Evolutionary conservation across 257 asterid genomes (phyloP), one percentile per base, ranked within the genome.

Genomic region (Solanum chiquidenum): DNA sequence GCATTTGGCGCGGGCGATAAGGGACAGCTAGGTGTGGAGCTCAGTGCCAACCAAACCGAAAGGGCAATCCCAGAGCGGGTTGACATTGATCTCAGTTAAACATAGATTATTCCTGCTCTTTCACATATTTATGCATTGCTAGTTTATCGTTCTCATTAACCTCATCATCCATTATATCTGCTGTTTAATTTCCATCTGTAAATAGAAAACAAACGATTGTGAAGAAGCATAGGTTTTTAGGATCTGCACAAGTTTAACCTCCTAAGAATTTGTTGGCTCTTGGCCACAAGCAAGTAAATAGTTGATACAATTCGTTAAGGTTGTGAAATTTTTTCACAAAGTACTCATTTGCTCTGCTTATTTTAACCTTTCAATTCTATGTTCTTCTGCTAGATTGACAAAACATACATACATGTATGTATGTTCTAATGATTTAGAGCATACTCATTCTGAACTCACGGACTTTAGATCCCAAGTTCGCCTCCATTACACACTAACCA

Each of bases 1-100:
- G 98, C 99, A 7, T 98, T 98, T 77, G 99, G 99, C 12, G 94
- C 99, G 2, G 99, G 99, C 38, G 99, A 98, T 89, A 94, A 95
- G 89, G 99, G 99, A 44, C 99, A 98, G 92, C 94, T 98, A 9
- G 99, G 99, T 0, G 93, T 98, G 7, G 95, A 94, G 86, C 99
- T 94, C 60, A 92, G 83, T 14, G 90, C 87, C 12, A 90, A 94
- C 88, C 96, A 96, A 86, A 91, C 93, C 3, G 99, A 95, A 90
- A 94, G 99, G 91, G 96, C 95, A 6, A 92, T 89, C 46, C 99
- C 99, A 0, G 98, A 94, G 80, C 90, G 89, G 20, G 98, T 97
- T 66, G 93, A 93, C 14, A 87, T 97, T 84, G 96, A 94, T 89
- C 99, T 97, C 92, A 85, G 94, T 87, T 96, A 88, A 89, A 74